Conservation (phyloP, 1,284 basidiomycete genomes). For the Apiotrichum porosum region DNA sequence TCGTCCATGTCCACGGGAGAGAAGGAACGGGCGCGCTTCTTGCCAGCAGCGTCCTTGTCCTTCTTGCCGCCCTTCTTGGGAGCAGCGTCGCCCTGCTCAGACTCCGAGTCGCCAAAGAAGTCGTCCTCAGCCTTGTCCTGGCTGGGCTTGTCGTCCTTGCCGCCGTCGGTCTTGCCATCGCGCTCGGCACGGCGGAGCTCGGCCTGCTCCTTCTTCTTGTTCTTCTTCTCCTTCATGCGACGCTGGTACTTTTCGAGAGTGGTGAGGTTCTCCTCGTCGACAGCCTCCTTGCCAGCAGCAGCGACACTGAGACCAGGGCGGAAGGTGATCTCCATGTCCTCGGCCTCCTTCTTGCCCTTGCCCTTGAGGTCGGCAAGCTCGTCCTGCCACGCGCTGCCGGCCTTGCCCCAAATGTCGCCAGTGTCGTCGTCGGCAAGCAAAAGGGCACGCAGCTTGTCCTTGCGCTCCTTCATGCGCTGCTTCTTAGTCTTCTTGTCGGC, state of each 20-base stretch:
- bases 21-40: background rate
- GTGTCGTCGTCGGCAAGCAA: conserved; percentile 60
- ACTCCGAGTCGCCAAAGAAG: conserved; percentile 59
- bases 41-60: conserved; percentile 1
- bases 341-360: conserved; percentile 17
- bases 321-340: conserved; percentile 90
- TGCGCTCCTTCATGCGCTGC: conserved; percentile 47
- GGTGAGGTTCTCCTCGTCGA: conserved; percentile 60
- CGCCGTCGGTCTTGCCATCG: conserved; percentile 46
- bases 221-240: conserved; percentile 80
- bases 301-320: conserved; percentile 64
- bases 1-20: conserved; percentile 3
- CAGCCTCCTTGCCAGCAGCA: conserved; percentile 39
- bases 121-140: conserved; percentile 54
- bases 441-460: conserved; percentile 63
- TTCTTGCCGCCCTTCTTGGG: conserved; percentile 5
- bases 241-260: conserved; percentile 73
- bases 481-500: conserved; percentile 48
- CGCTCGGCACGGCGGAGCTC: conserved; percentile 44
- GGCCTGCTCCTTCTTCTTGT: conserved; percentile 56
- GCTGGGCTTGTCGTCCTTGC: conserved; percentile 44
- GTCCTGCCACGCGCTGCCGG: conserved; percentile 29
- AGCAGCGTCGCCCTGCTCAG: conserved; percentile 42
- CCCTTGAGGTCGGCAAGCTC: conserved; percentile 42
- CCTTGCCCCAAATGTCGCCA: conserved; percentile 64